Conservation (phyloP, 345 rosid species). For the Pistacia integerrima region DNA sequence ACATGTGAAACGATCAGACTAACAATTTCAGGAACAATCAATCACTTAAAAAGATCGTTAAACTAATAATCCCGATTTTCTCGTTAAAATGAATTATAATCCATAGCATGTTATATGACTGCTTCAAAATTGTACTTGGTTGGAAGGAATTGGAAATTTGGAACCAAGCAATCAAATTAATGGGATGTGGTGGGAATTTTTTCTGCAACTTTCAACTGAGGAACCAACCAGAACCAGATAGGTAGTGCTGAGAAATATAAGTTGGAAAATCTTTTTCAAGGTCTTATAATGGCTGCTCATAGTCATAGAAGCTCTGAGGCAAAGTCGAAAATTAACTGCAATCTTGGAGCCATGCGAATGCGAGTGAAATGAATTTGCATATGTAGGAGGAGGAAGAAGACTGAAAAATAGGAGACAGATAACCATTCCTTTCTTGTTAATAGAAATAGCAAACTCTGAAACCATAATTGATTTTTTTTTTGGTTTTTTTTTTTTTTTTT, state of each 20-base stretch:
- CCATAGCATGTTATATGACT: too few species aligned
- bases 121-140: too few species aligned
- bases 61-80: constrained; percentile 7
- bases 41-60: not conserved
- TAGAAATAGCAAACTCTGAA: too few species aligned
- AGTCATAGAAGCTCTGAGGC: too few species aligned
- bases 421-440: too few species aligned
- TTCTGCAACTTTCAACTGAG: not conserved
- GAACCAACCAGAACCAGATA: not conserved
- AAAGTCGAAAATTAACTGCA: not conserved
- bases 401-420: too few species aligned
- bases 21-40: not conserved
- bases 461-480: too few species aligned
- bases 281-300: too few species aligned
- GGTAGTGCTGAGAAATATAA: not conserved
- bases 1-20: not conserved
- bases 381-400: too few species aligned
- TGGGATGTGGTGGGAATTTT: too few species aligned
- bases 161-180: not conserved
- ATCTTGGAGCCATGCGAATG: too few species aligned
- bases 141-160: not conserved
- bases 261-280: not conserved
- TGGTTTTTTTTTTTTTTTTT: too few species aligned
- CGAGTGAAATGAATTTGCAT: not conserved
- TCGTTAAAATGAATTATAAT: not conserved